Evolutionary conservation across 2,329 filamentous ascomycete species (phyloP).

Genomic region (Botrytis tulipae): DNA sequence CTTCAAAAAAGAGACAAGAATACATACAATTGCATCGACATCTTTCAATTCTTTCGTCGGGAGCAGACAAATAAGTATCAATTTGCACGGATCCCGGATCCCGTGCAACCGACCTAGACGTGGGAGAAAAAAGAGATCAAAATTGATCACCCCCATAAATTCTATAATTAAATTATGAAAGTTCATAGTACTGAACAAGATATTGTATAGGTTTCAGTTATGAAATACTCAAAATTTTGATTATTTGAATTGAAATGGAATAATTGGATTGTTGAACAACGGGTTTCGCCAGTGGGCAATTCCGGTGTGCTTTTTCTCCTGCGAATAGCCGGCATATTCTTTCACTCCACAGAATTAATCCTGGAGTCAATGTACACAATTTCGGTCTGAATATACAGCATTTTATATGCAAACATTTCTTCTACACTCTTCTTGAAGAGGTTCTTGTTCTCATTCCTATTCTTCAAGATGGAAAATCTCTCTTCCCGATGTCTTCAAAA

Average conservation of each 20-base stretch:
- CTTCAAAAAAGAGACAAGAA: background rate
- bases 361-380: background rate
- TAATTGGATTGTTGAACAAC: background rate
- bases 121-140: background rate
- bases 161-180: background rate
- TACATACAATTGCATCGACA: background rate
- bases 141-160: background rate
- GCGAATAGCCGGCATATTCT: background rate
- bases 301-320: background rate
- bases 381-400: background rate
- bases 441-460: too few species aligned
- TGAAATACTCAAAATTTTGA: background rate
- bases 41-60: background rate
- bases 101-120: background rate
- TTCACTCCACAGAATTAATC: background rate
- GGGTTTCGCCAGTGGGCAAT: background rate
- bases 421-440: background rate
- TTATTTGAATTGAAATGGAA: background rate
- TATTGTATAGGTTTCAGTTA: background rate
- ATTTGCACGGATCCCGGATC: background rate
- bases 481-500: conserved; percentile 21
- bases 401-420: background rate
- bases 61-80: background rate
- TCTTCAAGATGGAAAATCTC: background rate
- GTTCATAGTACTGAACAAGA: background rate